phyloP scores from a whole-genome alignment of 176 grass and related monocot genomes.

The Dactylis glomerata region DNA sequence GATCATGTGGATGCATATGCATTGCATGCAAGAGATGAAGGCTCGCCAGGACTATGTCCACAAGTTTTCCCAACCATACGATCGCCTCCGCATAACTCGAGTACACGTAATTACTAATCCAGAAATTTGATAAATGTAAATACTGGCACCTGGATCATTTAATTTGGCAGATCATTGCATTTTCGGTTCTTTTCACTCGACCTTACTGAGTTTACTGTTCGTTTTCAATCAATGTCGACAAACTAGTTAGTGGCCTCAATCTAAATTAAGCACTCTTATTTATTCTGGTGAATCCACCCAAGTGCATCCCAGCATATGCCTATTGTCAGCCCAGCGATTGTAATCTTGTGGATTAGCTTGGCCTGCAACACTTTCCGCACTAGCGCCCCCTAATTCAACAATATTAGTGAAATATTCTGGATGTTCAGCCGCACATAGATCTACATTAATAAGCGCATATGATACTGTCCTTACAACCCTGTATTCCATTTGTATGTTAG shows the following conservation, averaged over 20 bases:
- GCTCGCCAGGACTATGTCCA: background rate
- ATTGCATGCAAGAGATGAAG: background rate
- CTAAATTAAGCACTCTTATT: background rate
- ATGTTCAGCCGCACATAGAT: too few relatives aligned
- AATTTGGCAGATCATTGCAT: background rate
- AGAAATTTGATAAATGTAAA: background rate
- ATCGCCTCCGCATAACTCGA: background rate
- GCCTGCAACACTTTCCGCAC: background rate
- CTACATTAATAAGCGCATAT: too few relatives aligned
- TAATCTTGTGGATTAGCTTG: background rate
- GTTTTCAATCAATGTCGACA: background rate
- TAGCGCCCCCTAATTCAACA: background rate
- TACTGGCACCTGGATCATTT: background rate
- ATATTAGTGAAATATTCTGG: too few relatives aligned
- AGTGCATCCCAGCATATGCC: background rate
- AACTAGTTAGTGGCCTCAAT: background rate
- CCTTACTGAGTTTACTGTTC: background rate
- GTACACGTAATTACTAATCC: background rate
- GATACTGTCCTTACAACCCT: too few relatives aligned
- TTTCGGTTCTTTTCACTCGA: background rate
- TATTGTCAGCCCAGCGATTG: background rate
- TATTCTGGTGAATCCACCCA: background rate
- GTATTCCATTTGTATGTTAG: too few relatives aligned
- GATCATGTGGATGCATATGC: background rate
- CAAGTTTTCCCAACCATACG: background rate